phyloP scores from a whole-genome alignment of 257 asterid species.

The Echium plantagineum region DNA sequence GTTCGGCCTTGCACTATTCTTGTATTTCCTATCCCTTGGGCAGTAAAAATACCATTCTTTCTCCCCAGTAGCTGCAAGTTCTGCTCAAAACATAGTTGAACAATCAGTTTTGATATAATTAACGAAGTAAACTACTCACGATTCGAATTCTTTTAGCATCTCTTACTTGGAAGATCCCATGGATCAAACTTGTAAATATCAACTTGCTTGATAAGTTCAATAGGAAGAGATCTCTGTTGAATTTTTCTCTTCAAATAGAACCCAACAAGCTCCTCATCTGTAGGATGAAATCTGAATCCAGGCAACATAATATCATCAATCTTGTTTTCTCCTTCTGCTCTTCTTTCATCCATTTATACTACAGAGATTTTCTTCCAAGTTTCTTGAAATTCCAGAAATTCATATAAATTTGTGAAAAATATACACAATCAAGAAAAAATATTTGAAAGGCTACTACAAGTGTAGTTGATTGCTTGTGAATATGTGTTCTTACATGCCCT shows the following conservation, averaged over 20 bases:
- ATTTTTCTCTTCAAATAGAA: conserved; percentile 61
- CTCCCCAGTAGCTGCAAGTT: conserved; percentile 57
- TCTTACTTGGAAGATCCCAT: conserved; percentile 91
- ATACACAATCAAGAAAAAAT: neutral
- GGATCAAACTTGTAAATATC: conserved; percentile 82
- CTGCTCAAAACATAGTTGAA: conserved; percentile 15
- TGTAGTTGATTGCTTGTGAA: conserved; percentile 21
- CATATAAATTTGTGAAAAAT: too few species aligned
- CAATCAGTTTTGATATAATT: neutral
- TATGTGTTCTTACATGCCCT: conserved; percentile 32
- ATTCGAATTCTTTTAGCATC: too few species aligned
- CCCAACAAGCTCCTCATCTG: conserved; percentile 79
- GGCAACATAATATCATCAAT: conserved; percentile 68
- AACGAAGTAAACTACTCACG: neutral
- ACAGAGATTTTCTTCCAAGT: neutral
- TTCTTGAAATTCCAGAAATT: too few species aligned
- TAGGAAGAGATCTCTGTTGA: conserved; percentile 55
- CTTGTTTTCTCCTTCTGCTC: conserved; percentile 31
- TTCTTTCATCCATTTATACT: conserved; percentile 37
- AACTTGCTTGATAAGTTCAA: conserved; percentile 73
- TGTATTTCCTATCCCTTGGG: conserved; percentile 67
- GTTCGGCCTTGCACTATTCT: conserved; percentile 64
- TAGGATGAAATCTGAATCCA: conserved; percentile 81
- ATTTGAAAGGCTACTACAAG: too few species aligned
- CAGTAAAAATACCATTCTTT: conserved; percentile 82